These are phyloP conservation scores for Phenoliferia sp. DNA, from an alignment of 1,284 basidiomycete genomes.

Conservation along the genomic window DNA sequence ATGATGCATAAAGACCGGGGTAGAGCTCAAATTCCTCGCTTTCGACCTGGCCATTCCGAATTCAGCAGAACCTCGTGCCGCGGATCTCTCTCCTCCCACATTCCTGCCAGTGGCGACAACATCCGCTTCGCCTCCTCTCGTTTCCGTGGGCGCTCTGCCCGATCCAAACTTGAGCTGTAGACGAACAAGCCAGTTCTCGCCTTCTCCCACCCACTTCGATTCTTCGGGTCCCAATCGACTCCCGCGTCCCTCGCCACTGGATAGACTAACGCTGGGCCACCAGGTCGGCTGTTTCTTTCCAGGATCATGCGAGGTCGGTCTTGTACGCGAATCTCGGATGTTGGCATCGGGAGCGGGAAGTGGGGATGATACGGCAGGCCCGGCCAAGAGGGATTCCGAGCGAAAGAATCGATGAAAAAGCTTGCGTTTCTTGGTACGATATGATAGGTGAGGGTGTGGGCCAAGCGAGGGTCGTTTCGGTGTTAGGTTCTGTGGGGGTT, in stretches of 20 bases:
- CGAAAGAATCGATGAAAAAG: slow-evolving; percentile 15
- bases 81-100: not conserved
- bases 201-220: not conserved
- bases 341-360: not conserved
- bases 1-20: not conserved
- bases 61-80: too few species aligned
- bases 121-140: not conserved
- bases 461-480: not conserved
- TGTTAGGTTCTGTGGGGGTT: not conserved
- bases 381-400: slow-evolving; percentile 9
- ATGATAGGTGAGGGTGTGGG: not conserved
- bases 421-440: slow-evolving; percentile 19
- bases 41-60: too few species aligned
- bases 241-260: slow-evolving; percentile 2
- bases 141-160: not conserved
- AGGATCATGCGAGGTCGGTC: not conserved
- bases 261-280: slow-evolving; percentile 11
- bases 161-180: not conserved
- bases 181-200: not conserved
- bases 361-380: not conserved
- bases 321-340: not conserved
- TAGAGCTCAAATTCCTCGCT: not conserved
- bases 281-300: not conserved
- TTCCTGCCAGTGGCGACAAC: not conserved
- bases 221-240: slow-evolving; percentile 4